Evolutionary conservation across 148 eudicot species (phyloP).

Genomic region (Rhododendron kiyosumense): DNA sequence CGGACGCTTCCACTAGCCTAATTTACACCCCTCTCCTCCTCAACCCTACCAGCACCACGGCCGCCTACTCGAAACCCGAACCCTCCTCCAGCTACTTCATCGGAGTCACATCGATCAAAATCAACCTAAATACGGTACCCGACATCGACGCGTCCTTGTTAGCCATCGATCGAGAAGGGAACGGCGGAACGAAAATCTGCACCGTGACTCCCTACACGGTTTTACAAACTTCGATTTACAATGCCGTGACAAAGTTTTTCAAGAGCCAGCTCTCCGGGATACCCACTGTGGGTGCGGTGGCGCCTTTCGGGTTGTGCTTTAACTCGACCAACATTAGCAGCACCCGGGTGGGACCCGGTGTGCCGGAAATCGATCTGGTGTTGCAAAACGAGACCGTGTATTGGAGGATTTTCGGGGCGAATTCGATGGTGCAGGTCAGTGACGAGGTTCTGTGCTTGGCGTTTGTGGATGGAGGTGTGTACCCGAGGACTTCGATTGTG

Average conservation of each 20-base stretch:
- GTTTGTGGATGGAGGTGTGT: constrained; percentile 46
- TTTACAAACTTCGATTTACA: constrained; percentile 31
- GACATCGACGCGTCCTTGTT: constrained; percentile 24
- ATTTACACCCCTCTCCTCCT: constrained; percentile 43
- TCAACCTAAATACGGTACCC: constrained; percentile 18
- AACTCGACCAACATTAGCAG: not conserved
- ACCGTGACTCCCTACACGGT: constrained; percentile 41
- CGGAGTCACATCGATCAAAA: constrained; percentile 27
- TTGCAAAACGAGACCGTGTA: constrained; percentile 25
- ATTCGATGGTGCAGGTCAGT: constrained; percentile 42
- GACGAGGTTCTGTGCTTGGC: constrained; percentile 30
- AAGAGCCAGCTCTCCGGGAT: constrained; percentile 9
- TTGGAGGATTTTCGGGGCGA: constrained; percentile 41
- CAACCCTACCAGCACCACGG: constrained; percentile 17
- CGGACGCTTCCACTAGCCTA: constrained; percentile 27
- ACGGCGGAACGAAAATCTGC: constrained; percentile 47
- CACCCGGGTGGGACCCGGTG: constrained; percentile 22
- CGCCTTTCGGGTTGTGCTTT: constrained; percentile 40
- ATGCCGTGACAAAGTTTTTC: constrained; percentile 13
- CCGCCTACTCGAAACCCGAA: not conserved
- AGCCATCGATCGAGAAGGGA: constrained; percentile 15
- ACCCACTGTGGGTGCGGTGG: constrained; percentile 17
- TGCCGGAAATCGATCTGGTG: constrained; percentile 41
- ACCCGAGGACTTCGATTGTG: constrained; percentile 25
- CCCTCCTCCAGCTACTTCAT: constrained; percentile 35